A percentile compares a stretch with the other conserved stretches of the same genome.
phyloP scores from a whole-genome alignment of 2,329 filamentous ascomycete genomes.

The Allantophomopsis cytisporea region DNA sequence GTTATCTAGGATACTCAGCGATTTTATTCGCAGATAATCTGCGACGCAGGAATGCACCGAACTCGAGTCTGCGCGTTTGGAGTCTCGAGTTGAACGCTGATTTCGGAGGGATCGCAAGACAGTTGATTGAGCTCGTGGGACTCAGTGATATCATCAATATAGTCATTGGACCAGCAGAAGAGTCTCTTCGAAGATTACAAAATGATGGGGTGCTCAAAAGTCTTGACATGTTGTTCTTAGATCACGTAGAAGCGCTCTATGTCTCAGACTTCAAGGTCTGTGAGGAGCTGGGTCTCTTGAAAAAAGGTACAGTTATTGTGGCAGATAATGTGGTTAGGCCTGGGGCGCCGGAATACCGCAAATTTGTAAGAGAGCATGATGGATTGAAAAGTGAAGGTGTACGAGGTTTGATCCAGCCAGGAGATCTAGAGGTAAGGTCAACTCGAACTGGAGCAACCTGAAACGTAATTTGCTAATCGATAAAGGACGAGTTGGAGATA shows the following conservation, averaged over 20 bases:
- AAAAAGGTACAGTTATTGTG: conserved; percentile 45
- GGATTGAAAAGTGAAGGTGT: too few species aligned
- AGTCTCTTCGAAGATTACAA: conserved; percentile 43
- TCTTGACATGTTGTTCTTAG: conserved; percentile 64
- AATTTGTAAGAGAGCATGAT: conserved; percentile 46
- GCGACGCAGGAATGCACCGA: conserved; percentile 23
- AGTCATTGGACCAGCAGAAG: conserved; percentile 53
- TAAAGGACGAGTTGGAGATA: too few species aligned
- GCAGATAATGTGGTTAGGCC: conserved; percentile 63
- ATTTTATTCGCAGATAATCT: conserved; percentile 61
- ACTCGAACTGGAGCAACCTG: too few species aligned
- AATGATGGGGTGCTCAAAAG: conserved; percentile 32
- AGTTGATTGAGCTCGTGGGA: conserved; percentile 61
- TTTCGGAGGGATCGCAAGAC: conserved; percentile 56
- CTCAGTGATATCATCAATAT: conserved; percentile 58
- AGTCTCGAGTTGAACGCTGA: conserved; percentile 63
- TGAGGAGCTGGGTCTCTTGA: conserved; percentile 54
- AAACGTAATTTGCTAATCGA: too few species aligned
- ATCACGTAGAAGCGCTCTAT: conserved; percentile 71
- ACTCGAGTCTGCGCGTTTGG: conserved; percentile 52
- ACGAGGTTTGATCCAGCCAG: too few species aligned
- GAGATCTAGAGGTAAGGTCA: too few species aligned
- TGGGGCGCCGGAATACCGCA: conserved; percentile 56
- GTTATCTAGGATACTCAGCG: conserved; percentile 72
- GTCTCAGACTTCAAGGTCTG: conserved; percentile 62